phyloP scores from a whole-genome alignment of 202 grass and related monocot species.

The Carex arenaria region DNA sequence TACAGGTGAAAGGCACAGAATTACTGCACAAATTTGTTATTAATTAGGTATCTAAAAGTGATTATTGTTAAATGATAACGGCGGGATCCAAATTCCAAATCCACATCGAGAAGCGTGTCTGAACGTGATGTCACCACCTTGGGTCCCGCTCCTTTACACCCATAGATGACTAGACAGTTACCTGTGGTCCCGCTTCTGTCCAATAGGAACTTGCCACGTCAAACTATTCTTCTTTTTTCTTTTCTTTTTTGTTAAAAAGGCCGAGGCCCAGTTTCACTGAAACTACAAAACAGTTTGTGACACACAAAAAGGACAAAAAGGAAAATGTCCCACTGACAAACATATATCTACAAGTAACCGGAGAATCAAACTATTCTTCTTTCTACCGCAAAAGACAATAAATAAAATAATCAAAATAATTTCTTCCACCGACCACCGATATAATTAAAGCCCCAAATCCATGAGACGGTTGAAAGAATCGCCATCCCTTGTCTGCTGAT shows the following conservation, averaged over 20 bases:
- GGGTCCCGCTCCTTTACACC: constrained; percentile 61
- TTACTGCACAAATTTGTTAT: neutral
- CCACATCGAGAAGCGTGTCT: constrained; percentile 67
- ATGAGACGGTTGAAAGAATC: constrained; percentile 34
- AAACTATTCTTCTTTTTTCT: constrained; percentile 31
- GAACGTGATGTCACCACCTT: constrained; percentile 78
- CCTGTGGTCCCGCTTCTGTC: constrained; percentile 30
- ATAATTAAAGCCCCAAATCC: too few species aligned
- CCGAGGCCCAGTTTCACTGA: too few species aligned
- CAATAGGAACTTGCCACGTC: constrained; percentile 37
- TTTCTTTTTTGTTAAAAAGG: too few species aligned
- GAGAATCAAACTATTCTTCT: too few species aligned
- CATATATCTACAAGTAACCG: too few species aligned
- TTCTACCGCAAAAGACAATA: too few species aligned
- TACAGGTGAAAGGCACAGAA: neutral
- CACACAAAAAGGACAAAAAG: too few species aligned
- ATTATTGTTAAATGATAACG: constrained; percentile 26
- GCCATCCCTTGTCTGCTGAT: constrained; percentile 15
- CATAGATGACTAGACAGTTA: constrained; percentile 35
- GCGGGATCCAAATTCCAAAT: constrained; percentile 57
- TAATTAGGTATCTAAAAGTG: constrained; percentile 33
- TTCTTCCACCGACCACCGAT: too few species aligned
- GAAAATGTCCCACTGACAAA: too few species aligned
- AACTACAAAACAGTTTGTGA: too few species aligned
- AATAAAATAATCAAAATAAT: constrained; percentile 28